phyloP scores from a whole-genome alignment of 495 filamentous ascomycete genomes.

The Xylaria castorea region DNA sequence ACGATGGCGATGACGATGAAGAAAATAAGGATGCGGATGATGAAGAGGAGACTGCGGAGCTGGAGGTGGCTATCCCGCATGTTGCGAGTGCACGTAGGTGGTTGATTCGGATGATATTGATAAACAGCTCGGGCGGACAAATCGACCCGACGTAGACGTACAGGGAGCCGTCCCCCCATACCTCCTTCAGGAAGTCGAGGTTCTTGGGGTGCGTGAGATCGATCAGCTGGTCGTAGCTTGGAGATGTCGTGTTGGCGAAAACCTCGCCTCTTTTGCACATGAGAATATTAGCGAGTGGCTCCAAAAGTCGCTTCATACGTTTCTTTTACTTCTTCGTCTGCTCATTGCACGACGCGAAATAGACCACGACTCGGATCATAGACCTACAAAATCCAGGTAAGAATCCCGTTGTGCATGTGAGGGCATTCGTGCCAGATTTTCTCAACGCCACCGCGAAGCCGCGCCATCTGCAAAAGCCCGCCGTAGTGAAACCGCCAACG shows the following conservation, averaged over 20 bases:
- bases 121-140: conserved; percentile 17
- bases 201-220: conserved; percentile 24
- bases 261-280: conserved; percentile 18
- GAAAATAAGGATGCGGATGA: neutral
- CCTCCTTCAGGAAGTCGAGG: neutral
- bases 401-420: conserved; percentile 23
- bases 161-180: neutral
- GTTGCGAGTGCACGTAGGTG: conserved; percentile 22
- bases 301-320: neutral
- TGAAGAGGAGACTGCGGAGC: neutral
- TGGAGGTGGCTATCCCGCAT: neutral
- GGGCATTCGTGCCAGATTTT: conserved; percentile 28
- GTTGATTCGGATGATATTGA: conserved; percentile 17
- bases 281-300: neutral
- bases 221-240: conserved; percentile 18
- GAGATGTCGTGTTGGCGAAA: conserved; percentile 29
- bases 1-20: neutral
- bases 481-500: conserved; percentile 31
- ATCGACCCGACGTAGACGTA: conserved; percentile 22
- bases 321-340: neutral
- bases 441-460: conserved; percentile 9
- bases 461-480: conserved; percentile 33
- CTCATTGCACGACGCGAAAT: neutral
- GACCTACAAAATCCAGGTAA: conserved; percentile 26
- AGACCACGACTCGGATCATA: neutral